Evolutionary conservation across 2,329 filamentous ascomycete genomes (phyloP).

Genomic region (Cytospora schulzeri): DNA sequence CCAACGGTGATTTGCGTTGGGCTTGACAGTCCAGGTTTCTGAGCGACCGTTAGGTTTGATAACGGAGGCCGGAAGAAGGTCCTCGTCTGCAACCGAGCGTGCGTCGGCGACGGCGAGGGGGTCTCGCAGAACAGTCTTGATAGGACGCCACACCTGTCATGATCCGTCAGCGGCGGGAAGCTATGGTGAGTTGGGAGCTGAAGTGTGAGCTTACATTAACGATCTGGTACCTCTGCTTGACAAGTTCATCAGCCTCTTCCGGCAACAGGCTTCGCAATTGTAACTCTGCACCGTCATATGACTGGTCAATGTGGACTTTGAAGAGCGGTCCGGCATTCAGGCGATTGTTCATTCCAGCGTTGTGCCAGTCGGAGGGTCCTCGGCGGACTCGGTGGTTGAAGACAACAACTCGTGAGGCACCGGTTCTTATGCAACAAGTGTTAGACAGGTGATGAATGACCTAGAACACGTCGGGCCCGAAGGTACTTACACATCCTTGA

Average conservation of each 20-base stretch:
- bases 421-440: conserved; percentile 53
- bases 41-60: conserved; percentile 35
- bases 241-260: conserved; percentile 30
- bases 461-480: conserved; percentile 41
- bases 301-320: conserved; percentile 51
- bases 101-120: conserved; percentile 46
- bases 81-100: conserved; percentile 40
- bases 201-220: conserved; percentile 38
- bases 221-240: conserved; percentile 42
- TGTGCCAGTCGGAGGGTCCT: conserved; percentile 60
- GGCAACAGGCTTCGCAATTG: conserved; percentile 30
- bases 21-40: conserved; percentile 19
- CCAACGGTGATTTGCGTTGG: conserved; percentile 40
- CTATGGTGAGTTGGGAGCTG: too few relatives aligned
- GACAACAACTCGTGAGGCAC: conserved; percentile 14
- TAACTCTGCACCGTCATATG: conserved; percentile 33
- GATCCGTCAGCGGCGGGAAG: not conserved
- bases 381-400: conserved; percentile 54
- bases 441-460: conserved; percentile 49
- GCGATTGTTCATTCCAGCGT: conserved; percentile 64
- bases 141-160: conserved; percentile 48
- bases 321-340: conserved; percentile 55
- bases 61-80: conserved; percentile 43
- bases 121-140: conserved; percentile 48
- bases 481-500: conserved; percentile 30